Percentiles rank a stretch among this genome's conserved stretches.
These are phyloP conservation scores for Eleusine coracana DNA, from an alignment of 176 grass and related monocot species.

Conservation along the genomic window DNA sequence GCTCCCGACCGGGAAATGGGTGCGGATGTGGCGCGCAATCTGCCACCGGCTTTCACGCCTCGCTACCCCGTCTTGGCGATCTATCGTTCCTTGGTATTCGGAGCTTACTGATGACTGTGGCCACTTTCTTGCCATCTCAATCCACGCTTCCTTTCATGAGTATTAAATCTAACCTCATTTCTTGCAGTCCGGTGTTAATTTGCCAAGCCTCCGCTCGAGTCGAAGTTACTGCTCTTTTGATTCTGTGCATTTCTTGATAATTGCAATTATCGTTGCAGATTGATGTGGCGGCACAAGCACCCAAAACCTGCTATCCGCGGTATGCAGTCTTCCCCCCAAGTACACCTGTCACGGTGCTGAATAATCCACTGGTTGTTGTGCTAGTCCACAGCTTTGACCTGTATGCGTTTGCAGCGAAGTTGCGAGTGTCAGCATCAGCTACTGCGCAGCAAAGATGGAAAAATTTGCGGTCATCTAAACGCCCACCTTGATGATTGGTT, in stretches of 20 bases:
- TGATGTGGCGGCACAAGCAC: background rate
- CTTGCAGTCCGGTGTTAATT: background rate
- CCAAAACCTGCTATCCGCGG: background rate
- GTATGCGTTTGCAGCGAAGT: background rate
- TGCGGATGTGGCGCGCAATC: background rate
- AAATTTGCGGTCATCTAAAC: background rate
- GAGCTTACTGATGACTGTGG: background rate
- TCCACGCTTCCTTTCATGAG: background rate
- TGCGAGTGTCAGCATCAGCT: background rate
- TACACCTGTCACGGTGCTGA: background rate
- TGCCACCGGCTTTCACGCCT: no score
- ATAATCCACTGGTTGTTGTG: conserved; percentile 1
- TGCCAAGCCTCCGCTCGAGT: background rate
- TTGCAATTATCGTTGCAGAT: background rate
- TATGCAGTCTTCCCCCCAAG: background rate
- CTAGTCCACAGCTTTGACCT: background rate
- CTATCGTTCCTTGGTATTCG: background rate
- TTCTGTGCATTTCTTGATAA: background rate
- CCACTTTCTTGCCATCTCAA: background rate
- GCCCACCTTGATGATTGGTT: no score
- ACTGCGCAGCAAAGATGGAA: background rate
- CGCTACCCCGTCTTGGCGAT: background rate
- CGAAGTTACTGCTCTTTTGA: background rate
- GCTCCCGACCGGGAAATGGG: background rate
- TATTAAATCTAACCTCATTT: background rate